phyloP scores from a whole-genome alignment of 768 basidiomycete genomes.

The Rhodotorula taiwanensis region DNA sequence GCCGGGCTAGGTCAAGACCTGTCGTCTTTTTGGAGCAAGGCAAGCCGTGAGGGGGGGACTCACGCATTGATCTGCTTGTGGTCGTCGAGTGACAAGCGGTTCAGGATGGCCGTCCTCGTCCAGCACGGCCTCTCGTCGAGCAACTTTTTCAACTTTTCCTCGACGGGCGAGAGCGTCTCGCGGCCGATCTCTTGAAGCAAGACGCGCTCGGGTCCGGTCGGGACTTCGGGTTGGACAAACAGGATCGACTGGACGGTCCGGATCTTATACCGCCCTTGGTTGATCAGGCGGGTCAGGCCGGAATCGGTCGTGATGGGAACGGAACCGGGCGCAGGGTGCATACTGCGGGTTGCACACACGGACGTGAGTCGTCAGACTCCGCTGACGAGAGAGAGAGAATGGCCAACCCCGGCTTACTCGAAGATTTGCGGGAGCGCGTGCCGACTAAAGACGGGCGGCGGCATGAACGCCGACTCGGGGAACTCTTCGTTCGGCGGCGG shows the following conservation, averaged over 20 bases:
- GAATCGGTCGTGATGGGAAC: slow-evolving; percentile 57
- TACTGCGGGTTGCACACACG: slow-evolving; percentile 4
- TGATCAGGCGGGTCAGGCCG: slow-evolving; percentile 73
- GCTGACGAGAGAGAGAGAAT: background rate
- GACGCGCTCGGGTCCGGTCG: slow-evolving; percentile 14
- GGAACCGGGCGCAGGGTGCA: slow-evolving; percentile 3
- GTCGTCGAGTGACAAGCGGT: slow-evolving; percentile 66
- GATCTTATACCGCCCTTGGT: slow-evolving; percentile 75
- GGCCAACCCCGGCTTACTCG: slow-evolving; percentile 50
- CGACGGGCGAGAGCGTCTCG: slow-evolving; percentile 43
- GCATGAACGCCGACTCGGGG: slow-evolving; percentile 59
- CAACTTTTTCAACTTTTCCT: slow-evolving; percentile 58
- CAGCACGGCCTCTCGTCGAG: slow-evolving; percentile 75
- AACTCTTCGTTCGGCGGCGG: slow-evolving; percentile 63
- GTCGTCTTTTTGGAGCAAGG: background rate
- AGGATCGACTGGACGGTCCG: slow-evolving; percentile 24
- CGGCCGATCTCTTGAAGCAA: slow-evolving; percentile 5
- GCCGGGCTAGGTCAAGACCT: background rate
- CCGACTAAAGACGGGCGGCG: slow-evolving; percentile 82
- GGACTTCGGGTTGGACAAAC: slow-evolving; percentile 17
- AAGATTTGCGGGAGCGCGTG: slow-evolving; percentile 72
- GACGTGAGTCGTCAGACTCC: background rate
- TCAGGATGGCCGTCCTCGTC: slow-evolving; percentile 78
- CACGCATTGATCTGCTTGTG: slow-evolving; percentile 70
- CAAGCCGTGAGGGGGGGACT: slow-evolving; percentile 33